A percentile compares a stretch with the other conserved stretches of the same genome.
phyloP scores from a whole-genome alignment of 495 filamentous ascomycete genomes.

The Daldinia childiae region DNA sequence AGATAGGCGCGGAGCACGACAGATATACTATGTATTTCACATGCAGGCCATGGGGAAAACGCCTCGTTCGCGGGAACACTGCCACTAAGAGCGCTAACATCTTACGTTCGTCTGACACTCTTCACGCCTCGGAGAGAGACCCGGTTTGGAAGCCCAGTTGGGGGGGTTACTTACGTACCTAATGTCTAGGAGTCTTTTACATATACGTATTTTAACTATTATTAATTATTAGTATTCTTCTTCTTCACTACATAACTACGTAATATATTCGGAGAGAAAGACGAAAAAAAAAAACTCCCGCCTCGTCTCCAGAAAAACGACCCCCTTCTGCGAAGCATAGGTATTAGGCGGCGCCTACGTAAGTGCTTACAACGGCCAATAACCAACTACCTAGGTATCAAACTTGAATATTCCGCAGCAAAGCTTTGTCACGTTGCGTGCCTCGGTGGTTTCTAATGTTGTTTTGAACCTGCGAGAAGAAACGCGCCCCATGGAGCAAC shows the following conservation, averaged over 20 bases:
- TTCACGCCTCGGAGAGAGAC: neutral
- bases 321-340: neutral
- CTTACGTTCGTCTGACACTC: slow-evolving; percentile 28
- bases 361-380: slow-evolving; percentile 18
- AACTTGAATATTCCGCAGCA: slow-evolving; percentile 24
- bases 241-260: no score
- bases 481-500: slow-evolving; percentile 29
- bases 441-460: slow-evolving; percentile 38
- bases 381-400: neutral
- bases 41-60: slow-evolving; percentile 19
- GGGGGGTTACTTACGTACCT: neutral
- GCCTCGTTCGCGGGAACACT: slow-evolving; percentile 17
- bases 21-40: slow-evolving; percentile 11
- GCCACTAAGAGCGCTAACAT: slow-evolving; percentile 21
- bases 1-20: slow-evolving; percentile 42
- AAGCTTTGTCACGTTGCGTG: slow-evolving; percentile 37
- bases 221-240: no score
- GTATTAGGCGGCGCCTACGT: no score
- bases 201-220: no score
- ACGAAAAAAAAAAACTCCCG: slow-evolving; percentile 34
- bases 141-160: slow-evolving; percentile 4
- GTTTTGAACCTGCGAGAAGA: slow-evolving; percentile 43
- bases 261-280: slow-evolving; percentile 24
- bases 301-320: neutral
- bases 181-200: no score